Evolutionary conservation across 768 basidiomycete species (phyloP), one percentile per base, ranked within the genome.

Genomic region (Auricularia auricula-judae): DNA sequence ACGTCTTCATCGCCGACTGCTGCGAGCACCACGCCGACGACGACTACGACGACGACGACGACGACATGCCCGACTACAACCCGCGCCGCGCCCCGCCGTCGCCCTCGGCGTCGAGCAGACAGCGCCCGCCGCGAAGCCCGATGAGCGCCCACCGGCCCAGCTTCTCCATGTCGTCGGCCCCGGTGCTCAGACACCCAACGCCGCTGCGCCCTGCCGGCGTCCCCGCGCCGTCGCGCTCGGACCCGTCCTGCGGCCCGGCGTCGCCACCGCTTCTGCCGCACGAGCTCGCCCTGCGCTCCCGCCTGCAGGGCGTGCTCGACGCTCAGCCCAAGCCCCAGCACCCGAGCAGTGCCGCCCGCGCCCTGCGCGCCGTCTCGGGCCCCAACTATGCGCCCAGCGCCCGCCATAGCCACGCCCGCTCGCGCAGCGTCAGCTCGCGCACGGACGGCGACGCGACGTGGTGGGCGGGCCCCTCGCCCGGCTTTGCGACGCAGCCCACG

Each of bases 221-320:
- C 56, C 8, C 56, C 33, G 56, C 56, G 23, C 39, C 8, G 29
- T 44, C 60, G 18, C 64, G 35, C 39, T 44, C 60, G 29, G 23
- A 51, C 68, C 51, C 62, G 67, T 61, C 36, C 62, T 35, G 61
- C 65, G 11, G 69, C 14, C 12, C 34, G 23, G 11, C 34, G 63
- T 3, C 70, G 67, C 66, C 66, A 70, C 43, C 74, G 74, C 29
- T 79, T 69, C 80, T 79, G 16, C 83, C 82, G 0, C 84, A 82
- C 63, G 82, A 81, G 68, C 81, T 81, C 54, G 84, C 82, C 29
- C 75, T 85, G 33, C 77, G 81, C 7, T 79, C 76, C 60, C 76
- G 82, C 11, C 73, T 85, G 18, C 85, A 86, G 73, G 72, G 79
- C 1, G 83, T 84, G 58, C 70, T 86, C n/a, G 56, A 59, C 29